These are phyloP conservation scores for Lachnellula suecica DNA, from an alignment of 2,329 filamentous ascomycete genomes.

Conservation along the genomic window DNA sequence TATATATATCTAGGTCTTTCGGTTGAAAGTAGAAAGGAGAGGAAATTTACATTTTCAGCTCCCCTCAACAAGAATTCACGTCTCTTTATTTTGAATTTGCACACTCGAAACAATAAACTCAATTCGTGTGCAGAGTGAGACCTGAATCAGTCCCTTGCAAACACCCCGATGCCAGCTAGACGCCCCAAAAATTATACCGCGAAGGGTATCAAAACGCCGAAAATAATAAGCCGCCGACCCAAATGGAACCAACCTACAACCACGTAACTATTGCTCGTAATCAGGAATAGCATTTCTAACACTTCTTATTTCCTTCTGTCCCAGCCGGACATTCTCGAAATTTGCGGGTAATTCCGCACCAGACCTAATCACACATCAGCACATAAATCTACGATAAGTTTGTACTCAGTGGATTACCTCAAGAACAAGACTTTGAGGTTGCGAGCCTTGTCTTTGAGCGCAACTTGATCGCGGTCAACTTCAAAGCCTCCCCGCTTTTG, in stretches of 20 bases:
- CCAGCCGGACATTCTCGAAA: conserved; percentile 42
- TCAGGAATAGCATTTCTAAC: conserved; percentile 27
- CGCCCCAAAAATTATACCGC: not conserved
- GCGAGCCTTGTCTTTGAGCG: conserved; percentile 54
- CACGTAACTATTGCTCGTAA: conserved; percentile 9
- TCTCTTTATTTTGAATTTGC: too few species aligned
- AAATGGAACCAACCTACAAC: not conserved
- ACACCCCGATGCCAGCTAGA: not conserved
- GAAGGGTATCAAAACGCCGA: not conserved
- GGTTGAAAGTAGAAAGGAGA: too few species aligned
- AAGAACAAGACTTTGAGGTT: conserved; percentile 48
- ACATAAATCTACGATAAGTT: too few species aligned
- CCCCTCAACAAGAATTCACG: too few species aligned
- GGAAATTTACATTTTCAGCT: too few species aligned
- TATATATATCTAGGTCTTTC: too few species aligned
- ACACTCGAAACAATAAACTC: too few species aligned
- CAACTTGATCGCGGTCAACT: conserved; percentile 42
- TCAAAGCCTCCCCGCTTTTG: conserved; percentile 34
- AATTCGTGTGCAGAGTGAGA: too few species aligned
- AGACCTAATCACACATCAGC: conserved; percentile 13
- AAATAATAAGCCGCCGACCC: too few species aligned
- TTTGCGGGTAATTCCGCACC: conserved; percentile 37
- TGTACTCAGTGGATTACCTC: conserved; percentile 31
- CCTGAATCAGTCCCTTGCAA: not conserved
- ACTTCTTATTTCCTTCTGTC: conserved; percentile 37